Percentiles rank a stretch among this genome's conserved stretches.
These are phyloP conservation scores for Sordariomycetes sp. DNA, from an alignment of 2,329 filamentous ascomycete species.

Conservation along the genomic window DNA sequence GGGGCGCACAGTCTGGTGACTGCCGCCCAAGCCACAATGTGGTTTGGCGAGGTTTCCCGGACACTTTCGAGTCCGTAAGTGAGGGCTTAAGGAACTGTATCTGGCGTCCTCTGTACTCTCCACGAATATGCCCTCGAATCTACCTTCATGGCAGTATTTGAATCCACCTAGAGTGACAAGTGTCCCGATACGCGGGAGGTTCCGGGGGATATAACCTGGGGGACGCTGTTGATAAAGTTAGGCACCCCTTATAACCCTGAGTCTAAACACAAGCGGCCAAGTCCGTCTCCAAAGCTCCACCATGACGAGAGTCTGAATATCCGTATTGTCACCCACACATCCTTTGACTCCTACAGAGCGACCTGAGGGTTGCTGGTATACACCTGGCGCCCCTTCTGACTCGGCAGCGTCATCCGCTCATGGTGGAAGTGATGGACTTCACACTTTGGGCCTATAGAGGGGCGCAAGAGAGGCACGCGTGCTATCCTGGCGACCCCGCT, in stretches of 20 bases:
- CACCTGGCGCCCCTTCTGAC: too few species aligned
- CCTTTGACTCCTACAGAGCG: too few species aligned
- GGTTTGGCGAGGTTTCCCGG: neutral
- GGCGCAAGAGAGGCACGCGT: too few species aligned
- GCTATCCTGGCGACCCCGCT: too few species aligned
- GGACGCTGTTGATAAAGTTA: neutral
- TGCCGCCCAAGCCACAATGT: neutral
- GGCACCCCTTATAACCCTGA: neutral
- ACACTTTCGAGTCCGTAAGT: neutral
- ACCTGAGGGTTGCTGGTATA: too few species aligned
- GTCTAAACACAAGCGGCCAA: neutral
- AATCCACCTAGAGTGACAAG: neutral
- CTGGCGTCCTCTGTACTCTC: neutral
- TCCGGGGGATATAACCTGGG: neutral
- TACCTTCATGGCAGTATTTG: neutral
- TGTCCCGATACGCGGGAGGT: neutral
- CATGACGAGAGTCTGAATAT: neutral
- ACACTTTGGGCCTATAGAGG: too few species aligned
- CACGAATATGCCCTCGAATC: neutral
- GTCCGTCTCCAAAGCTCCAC: neutral
- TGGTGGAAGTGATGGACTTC: too few species aligned
- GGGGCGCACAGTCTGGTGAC: neutral
- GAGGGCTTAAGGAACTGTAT: neutral
- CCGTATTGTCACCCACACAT: too few species aligned
- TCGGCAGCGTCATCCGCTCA: too few species aligned